Evolutionary conservation across 805 yeast species (phyloP), one percentile per base, ranked within the genome.

Genomic region (Lachancea lanzarotensis): DNA sequence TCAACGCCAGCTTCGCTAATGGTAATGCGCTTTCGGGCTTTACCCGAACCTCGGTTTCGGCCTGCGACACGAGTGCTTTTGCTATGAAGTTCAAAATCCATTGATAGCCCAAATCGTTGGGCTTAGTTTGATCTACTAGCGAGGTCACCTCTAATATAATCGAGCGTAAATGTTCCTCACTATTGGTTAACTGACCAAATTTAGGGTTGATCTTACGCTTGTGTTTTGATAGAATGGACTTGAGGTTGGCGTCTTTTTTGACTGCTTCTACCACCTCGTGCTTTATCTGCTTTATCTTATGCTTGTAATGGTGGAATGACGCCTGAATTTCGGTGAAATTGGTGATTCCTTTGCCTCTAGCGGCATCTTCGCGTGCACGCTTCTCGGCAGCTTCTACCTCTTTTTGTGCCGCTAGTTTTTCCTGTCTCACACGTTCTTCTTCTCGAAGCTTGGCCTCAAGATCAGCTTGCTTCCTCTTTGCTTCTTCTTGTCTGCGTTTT

Each of bases 41-140:
- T 0, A 85, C 95, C 13, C 84, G 73, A 8, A 88, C 90, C 63
- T 93, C 98, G 1, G 95, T 78, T 63, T 90, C 98, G 1, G 97
- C 91, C 66, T 93, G 98, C 22, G 84, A 78, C 1, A 93, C 86
- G 1, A 90, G 68, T 3, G 91, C 84, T 59, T 93, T 93, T 4
- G 96, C 84, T 25, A 85, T 75, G 57, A 82, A 83, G 58, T 93
- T 93, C 30, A 89, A 66, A 6, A 84, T 73, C 89, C 95, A 90
- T 29, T 73, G 63, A 55, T 68, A 84, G 0, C 82, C 83, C 15
- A 83, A 56, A 2, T 73, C 74, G 49, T 74, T 64, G 7, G 57
- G 51, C 33, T 71, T 69, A 0, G 85, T 74, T 33, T 74, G 72
- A 3, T 53, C 61, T 3, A 91, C 65, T 26, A 82, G 57, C 4